Conservation (phyloP, 257 asterid genomes). For the Jacaranda copaia region DNA sequence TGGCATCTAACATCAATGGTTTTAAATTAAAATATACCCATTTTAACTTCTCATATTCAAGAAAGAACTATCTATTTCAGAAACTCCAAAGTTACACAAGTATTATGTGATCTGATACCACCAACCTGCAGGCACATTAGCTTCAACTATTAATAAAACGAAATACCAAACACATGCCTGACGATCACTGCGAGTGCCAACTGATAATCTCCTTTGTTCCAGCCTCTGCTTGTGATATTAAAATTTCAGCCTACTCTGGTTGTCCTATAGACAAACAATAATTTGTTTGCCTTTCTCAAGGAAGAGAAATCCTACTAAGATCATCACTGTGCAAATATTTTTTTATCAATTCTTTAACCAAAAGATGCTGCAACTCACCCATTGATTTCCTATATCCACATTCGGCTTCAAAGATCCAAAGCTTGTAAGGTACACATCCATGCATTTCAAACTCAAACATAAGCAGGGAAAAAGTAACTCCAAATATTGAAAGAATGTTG, state of each 20-base stretch:
- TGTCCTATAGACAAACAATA: neutral
- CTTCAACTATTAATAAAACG: neutral
- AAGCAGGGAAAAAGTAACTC: neutral
- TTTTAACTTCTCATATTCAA: neutral
- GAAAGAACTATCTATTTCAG: neutral
- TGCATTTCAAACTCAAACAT: neutral
- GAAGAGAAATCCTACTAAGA: neutral
- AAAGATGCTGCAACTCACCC: neutral
- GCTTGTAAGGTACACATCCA: neutral
- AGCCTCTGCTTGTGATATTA: neutral
- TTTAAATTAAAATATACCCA: neutral
- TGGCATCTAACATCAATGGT: neutral
- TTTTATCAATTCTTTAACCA: neutral
- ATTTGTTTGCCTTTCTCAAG: neutral
- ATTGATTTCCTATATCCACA: neutral
- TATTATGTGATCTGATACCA: neutral
- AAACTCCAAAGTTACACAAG: neutral
- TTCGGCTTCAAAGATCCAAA: conserved; percentile 3
- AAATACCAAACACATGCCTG: neutral
- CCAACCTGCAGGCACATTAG: conserved; percentile 6
- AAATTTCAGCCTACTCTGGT: neutral
- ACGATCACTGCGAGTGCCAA: neutral
- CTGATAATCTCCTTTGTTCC: neutral
- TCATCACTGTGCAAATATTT: neutral
- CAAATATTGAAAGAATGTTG: neutral